Conservation (phyloP, 495 filamentous ascomycete species). For the Evansstolkia leycettana region DNA sequence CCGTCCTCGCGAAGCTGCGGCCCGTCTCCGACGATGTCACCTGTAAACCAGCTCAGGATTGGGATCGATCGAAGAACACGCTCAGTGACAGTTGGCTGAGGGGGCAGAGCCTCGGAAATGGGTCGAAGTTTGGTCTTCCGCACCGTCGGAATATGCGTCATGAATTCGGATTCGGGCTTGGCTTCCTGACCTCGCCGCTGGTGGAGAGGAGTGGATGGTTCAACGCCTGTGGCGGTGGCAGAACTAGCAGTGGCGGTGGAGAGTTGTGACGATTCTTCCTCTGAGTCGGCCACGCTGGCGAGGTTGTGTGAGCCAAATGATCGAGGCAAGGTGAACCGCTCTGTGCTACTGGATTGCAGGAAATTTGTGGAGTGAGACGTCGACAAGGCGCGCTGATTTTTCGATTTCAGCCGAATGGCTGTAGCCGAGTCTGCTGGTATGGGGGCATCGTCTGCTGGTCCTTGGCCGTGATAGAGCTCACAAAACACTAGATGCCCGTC, state of each 20-base stretch:
- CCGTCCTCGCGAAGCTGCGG: constrained; percentile 67
- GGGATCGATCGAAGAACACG: constrained; percentile 49
- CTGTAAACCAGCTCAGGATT: constrained; percentile 55
- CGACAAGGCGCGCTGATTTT: constrained; percentile 21
- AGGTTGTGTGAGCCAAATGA: constrained; percentile 35
- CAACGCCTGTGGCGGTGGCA: constrained; percentile 42
- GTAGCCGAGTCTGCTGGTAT: constrained; percentile 36
- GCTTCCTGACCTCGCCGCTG: constrained; percentile 22
- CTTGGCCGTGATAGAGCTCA: constrained; percentile 60
- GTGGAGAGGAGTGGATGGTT: constrained; percentile 10
- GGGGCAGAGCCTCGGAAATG: constrained; percentile 47
- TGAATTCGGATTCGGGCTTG: constrained; percentile 33
- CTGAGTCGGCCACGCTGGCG: constrained; percentile 13
- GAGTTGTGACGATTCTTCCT: constrained; percentile 17
- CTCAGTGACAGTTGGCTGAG: constrained; percentile 47
- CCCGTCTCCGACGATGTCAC: constrained; percentile 68
- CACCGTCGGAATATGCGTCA: constrained; percentile 38
- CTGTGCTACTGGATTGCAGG: constrained; percentile 23
- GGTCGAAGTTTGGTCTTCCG: constrained; percentile 40
- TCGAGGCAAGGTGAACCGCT: constrained; percentile 23
- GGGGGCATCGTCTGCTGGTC: constrained; percentile 52
- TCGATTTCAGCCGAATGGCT: constrained; percentile 13
- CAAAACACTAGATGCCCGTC: constrained; percentile 66
- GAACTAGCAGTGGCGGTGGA: constrained; percentile 43
- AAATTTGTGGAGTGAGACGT: constrained; percentile 26